A percentile compares a stretch with the other conserved stretches of the same genome.
Conservation (phyloP, 78 protist species). For the Blattamonas nauphoetae region DNA sequence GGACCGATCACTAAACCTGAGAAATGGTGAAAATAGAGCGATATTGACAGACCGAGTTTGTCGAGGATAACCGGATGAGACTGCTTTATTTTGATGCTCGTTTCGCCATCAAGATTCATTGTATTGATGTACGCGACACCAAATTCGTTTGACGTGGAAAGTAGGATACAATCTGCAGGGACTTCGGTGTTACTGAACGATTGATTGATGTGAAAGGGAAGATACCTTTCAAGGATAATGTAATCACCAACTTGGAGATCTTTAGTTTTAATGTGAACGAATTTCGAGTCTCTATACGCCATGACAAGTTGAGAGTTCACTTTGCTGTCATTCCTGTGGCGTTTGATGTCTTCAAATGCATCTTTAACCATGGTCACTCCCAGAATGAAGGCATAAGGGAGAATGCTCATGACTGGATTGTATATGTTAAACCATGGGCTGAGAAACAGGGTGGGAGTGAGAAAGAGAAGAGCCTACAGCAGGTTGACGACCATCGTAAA, state of each 20-base stretch:
- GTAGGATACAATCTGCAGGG: conserved; percentile 73
- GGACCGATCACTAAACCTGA: no score
- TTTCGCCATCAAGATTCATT: conserved; percentile 73
- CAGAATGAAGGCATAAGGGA: conserved; percentile 47
- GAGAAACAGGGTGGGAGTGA: background rate
- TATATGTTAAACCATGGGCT: background rate
- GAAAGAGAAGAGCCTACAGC: background rate
- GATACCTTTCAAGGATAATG: conserved; percentile 39
- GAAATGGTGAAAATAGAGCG: no score
- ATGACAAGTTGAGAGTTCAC: conserved; percentile 19
- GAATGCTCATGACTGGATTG: conserved; percentile 1
- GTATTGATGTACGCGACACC: conserved; percentile 82
- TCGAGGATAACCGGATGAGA: background rate
- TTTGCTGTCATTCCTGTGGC: conserved; percentile 30
- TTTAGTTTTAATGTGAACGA: background rate
- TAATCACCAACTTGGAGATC: conserved; percentile 54
- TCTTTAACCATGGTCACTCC: conserved; percentile 44
- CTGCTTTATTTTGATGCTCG: background rate
- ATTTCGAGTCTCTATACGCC: background rate
- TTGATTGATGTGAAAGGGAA: background rate
- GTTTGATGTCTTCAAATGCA: conserved; percentile 39
- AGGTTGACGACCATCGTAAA: background rate
- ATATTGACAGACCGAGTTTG: background rate
- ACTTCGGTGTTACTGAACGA: background rate
- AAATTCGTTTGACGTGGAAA: conserved; percentile 44